Evolutionary conservation across 148 eudicot species (phyloP).

Genomic region (Vaccinium macrocarpon): DNA sequence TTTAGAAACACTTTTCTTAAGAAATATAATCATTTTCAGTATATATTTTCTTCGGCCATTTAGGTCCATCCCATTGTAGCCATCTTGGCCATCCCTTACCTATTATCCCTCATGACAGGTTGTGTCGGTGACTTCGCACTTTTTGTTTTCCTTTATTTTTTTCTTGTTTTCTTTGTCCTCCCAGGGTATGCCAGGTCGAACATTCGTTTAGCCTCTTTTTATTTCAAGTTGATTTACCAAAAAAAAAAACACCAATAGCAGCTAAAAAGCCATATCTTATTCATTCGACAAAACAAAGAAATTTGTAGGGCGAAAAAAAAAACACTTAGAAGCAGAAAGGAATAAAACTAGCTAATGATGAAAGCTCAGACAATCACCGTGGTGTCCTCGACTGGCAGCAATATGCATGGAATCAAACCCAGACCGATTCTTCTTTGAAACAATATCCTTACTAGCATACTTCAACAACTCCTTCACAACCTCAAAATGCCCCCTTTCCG

Average conservation of each 20-base stretch:
- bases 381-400: slow-evolving; percentile 74
- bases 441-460: slow-evolving; percentile 58
- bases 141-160: too few species aligned
- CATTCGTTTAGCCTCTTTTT: too few species aligned
- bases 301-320: background rate
- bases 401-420: slow-evolving; percentile 76
- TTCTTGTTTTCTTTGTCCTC: too few species aligned
- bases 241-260: background rate
- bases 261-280: background rate
- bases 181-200: too few species aligned
- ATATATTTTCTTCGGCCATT: too few species aligned
- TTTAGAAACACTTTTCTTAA: too few species aligned
- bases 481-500: slow-evolving; percentile 71
- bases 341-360: background rate
- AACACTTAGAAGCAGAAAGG: background rate
- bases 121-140: too few species aligned
- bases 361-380: slow-evolving; percentile 40
- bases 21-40: too few species aligned
- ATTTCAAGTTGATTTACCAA: too few species aligned
- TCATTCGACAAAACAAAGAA: background rate
- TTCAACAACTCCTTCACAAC: slow-evolving; percentile 74
- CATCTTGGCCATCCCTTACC: too few species aligned
- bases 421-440: slow-evolving; percentile 55
- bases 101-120: too few species aligned
- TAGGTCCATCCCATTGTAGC: too few species aligned